These are phyloP conservation scores for Beauveria bassiana DNA, from an alignment of 2,329 filamentous ascomycete species.

Conservation along the genomic window DNA sequence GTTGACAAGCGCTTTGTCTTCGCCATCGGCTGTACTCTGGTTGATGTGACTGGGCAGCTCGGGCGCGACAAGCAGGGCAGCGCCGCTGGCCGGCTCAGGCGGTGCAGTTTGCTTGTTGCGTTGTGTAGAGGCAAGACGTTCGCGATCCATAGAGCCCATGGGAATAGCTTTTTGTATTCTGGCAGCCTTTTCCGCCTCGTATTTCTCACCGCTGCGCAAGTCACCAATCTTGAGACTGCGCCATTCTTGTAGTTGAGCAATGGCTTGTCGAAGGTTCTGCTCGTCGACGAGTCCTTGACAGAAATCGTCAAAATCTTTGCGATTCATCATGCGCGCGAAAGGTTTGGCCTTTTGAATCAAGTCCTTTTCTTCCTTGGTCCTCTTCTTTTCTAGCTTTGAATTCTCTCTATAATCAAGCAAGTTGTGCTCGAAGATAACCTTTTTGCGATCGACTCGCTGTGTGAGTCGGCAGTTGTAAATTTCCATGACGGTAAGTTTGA, in stretches of 20 bases:
- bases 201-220: conserved; percentile 80
- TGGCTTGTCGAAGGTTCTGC: conserved; percentile 82
- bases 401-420: conserved; percentile 92
- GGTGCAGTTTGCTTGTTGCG: conserved; percentile 58
- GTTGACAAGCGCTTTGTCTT: conserved; percentile 46
- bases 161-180: conserved; percentile 63
- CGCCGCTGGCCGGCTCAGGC: conserved; percentile 65
- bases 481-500: conserved; percentile 97
- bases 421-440: conserved; percentile 92
- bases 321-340: conserved; percentile 94
- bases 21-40: conserved; percentile 33
- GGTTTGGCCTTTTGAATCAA: conserved; percentile 90
- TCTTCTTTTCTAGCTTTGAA: conserved; percentile 81
- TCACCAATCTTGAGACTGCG: conserved; percentile 76
- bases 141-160: conserved; percentile 78
- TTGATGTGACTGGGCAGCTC: conserved; percentile 56
- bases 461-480: conserved; percentile 94
- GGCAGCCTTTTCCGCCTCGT: conserved; percentile 77
- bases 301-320: conserved; percentile 79
- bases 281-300: conserved; percentile 83
- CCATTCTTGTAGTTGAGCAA: conserved; percentile 90
- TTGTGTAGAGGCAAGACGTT: conserved; percentile 62
- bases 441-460: conserved; percentile 86
- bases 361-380: conserved; percentile 91
- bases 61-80: conserved; percentile 68